Evolutionary conservation across 257 asterid species (phyloP).

Genomic region (Voacanga thouarsii): DNA sequence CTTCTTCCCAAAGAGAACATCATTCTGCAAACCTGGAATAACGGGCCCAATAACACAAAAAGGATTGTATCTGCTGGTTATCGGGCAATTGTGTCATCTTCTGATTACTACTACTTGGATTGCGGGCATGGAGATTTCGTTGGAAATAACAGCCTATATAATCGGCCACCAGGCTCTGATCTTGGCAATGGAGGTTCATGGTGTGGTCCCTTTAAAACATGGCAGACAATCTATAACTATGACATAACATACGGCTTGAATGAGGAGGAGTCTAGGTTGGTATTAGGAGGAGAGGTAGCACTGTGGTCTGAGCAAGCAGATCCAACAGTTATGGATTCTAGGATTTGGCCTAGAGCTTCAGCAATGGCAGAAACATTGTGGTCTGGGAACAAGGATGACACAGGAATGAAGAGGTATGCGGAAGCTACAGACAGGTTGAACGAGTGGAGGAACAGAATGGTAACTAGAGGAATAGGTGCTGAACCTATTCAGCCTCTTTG

Average conservation of each 20-base stretch:
- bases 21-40: slow-evolving; percentile 85
- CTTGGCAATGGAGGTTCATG: slow-evolving; percentile 81
- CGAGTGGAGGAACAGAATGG: slow-evolving; percentile 93
- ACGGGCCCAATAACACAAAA: slow-evolving; percentile 69
- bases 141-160: slow-evolving; percentile 61
- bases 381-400: slow-evolving; percentile 76
- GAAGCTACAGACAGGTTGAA: slow-evolving; percentile 81
- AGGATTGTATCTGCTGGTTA: slow-evolving; percentile 60
- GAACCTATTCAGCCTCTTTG: slow-evolving; percentile 96
- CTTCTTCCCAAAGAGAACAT: slow-evolving; percentile 57
- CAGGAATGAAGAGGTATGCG: slow-evolving; percentile 65
- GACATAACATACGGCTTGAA: slow-evolving; percentile 66
- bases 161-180: slow-evolving; percentile 53
- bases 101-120: slow-evolving; percentile 74
- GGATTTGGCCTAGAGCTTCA: slow-evolving; percentile 88
- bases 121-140: slow-evolving; percentile 88
- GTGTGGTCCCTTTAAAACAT: slow-evolving; percentile 89
- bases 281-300: slow-evolving; percentile 84
- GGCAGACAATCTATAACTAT: slow-evolving; percentile 81
- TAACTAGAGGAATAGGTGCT: slow-evolving; percentile 66
- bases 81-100: slow-evolving; percentile 70
- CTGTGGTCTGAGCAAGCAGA: slow-evolving; percentile 97
- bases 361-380: slow-evolving; percentile 82
- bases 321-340: slow-evolving; percentile 68
- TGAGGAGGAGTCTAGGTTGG: slow-evolving; percentile 53